Base-by-base conservation (phyloP, 371 early-diverging fungal species). In the Chytridium lagenaria region DNA sequence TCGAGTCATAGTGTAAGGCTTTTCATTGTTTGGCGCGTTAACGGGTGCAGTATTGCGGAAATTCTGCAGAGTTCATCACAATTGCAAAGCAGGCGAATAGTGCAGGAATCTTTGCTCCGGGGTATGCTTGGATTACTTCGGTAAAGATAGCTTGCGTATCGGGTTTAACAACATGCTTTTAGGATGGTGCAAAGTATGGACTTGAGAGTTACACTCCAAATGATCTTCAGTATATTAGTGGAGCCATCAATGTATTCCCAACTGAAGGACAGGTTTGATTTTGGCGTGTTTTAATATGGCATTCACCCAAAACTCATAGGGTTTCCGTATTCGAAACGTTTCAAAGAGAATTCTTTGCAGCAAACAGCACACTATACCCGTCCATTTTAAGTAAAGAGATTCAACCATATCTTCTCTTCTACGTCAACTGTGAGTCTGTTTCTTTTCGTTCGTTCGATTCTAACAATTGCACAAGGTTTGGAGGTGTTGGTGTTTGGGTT, bases 401-500 rank as follows among this genome's bases (percentile, higher is more conserved):
- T n/a, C n/a, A n/a, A n/a, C n/a, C n/a, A n/a, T n/a, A n/a, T n/a
- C n/a, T n/a, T n/a, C n/a, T n/a, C n/a, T n/a, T n/a, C n/a, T n/a
- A 44, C 19, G 44, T 44, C 44, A 44, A 44, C 44, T 44, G 44
- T 44, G 19, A 44, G 44, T 19, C 12, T 7, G 19, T 19, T 12
- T 19, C 44, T 44, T 12, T 19, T 12, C 7, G 44, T 44, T n/a
- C n/a, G n/a, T 44, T 12, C 44, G 44, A 44, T 19, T 44, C 12
- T 12, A 44, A 44, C 7, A 12, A 44, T 44, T 7, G 19, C 19
- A 19, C 19, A 7, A 44, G 44, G 44, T 44, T 44, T 74, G 12
- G 69, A 69, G 15, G 38, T 66, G 3, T 66, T 44, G 31, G 67
- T 67, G 1, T 34, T n/a, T 16, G 51, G 71, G 1, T 44, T 71